phyloP scores from a whole-genome alignment of 2,329 filamentous ascomycete genomes.

The Aspergillus fumigatiaffinis region DNA sequence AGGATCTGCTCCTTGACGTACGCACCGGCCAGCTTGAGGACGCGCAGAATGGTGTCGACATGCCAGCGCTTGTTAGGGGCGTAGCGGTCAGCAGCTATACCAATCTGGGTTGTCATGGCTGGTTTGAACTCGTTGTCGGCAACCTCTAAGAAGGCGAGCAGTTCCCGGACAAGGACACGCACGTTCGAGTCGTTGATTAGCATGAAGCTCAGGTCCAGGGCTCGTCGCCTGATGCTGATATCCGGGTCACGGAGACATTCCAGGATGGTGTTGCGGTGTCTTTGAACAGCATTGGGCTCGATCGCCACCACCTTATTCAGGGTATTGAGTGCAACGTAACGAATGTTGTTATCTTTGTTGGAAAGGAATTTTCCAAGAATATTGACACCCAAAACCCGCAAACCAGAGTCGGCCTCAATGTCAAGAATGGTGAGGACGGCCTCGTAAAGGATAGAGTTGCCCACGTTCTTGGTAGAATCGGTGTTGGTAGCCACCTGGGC shows the following conservation, averaged over 20 bases:
- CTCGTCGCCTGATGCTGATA: conserved; percentile 92
- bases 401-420: conserved; percentile 92
- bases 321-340: conserved; percentile 95
- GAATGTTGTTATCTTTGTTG: conserved; percentile 99
- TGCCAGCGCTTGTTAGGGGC: conserved; percentile 98
- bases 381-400: conserved; percentile 93
- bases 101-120: conserved; percentile 96
- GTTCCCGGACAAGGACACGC: conserved; percentile 83
- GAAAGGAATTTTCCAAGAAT: conserved; percentile 96
- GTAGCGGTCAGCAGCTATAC: conserved; percentile 91
- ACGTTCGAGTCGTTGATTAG: conserved; percentile 97
- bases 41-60: conserved; percentile 93
- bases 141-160: conserved; percentile 92
- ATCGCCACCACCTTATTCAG: conserved; percentile 97
- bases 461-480: conserved; percentile 96
- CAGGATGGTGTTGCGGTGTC: conserved; percentile 94
- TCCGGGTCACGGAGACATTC: conserved; percentile 95
- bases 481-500: conserved; percentile 98
- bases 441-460: conserved; percentile 97
- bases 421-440: conserved; percentile 95
- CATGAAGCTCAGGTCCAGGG: conserved; percentile 96
- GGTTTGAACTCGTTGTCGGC: conserved; percentile 99
- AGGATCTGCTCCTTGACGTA: conserved; percentile 98
- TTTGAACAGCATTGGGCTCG: conserved; percentile 93
- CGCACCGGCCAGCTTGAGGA: conserved; percentile 89